phyloP scores from a whole-genome alignment of 148 eudicot species.

The Hydrangea macrophylla region DNA sequence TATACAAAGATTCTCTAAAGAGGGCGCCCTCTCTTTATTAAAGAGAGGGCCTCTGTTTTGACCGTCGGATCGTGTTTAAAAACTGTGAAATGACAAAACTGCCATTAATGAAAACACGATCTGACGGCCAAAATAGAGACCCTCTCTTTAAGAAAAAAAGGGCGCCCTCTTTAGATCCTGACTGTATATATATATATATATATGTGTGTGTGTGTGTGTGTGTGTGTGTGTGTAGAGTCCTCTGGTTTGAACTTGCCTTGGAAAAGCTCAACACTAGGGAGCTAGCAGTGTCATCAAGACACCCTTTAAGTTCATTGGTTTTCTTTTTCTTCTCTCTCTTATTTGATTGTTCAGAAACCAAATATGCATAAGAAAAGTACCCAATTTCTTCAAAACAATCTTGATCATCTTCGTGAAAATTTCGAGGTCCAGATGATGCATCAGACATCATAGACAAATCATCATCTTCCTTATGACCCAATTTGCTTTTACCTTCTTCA shows the following conservation, averaged over 20 bases:
- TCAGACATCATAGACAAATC: slow-evolving; percentile 83
- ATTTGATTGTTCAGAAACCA: slow-evolving; percentile 21
- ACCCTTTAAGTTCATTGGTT: slow-evolving; percentile 19
- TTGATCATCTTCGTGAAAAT: slow-evolving; percentile 22
- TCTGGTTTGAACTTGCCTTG: slow-evolving; percentile 33
- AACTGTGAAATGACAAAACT: no score
- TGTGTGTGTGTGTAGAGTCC: neutral
- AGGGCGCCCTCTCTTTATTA: no score
- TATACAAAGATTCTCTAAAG: no score
- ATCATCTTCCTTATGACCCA: slow-evolving; percentile 40
- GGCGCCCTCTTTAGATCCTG: no score
- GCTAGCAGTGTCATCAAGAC: slow-evolving; percentile 85
- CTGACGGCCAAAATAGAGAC: no score
- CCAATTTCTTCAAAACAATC: slow-evolving; percentile 14
- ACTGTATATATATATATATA: no score
- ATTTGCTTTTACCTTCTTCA: slow-evolving; percentile 8
- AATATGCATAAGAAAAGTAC: neutral
- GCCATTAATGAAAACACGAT: no score
- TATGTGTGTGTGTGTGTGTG: neutral
- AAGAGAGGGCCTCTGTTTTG: no score
- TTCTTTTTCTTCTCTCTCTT: slow-evolving; percentile 24
- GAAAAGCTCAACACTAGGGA: slow-evolving; percentile 32
- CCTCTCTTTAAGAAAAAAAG: no score
- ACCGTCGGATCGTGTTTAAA: no score
- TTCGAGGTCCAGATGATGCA: slow-evolving; percentile 79